Evolutionary conservation across 2,329 filamentous ascomycete genomes (phyloP), one percentile per base, ranked within the genome.

Genomic region (Diplocarpon mali): DNA sequence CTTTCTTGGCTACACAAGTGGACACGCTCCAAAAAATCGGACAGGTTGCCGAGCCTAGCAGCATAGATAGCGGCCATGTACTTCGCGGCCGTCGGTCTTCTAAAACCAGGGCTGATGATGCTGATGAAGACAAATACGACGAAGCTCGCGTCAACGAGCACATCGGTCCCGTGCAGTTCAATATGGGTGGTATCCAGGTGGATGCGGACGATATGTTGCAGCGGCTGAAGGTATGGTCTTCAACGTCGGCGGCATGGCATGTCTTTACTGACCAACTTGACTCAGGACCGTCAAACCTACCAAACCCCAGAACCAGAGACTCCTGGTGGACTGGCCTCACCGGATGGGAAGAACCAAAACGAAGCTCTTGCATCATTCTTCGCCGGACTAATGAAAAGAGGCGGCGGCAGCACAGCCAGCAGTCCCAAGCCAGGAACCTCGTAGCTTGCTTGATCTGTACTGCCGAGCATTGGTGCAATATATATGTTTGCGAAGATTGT

Each of bases 151-250:
- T 62, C 10, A 61, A 52, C 48, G 85, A 90, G 58, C 88, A 94
- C 57, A 94, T 95, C 58, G 89, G 89, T 0, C 88, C 89, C 0
- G 88, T 95, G 52, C 88, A 95, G 60, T 95, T 96, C 68, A 98
- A 98, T 62, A 92, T 98, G 75, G 92, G 92, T 35, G 92, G 92
- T 42, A 95, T 98, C 51, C 88, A 95, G 61, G 85, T 95, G 27
- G 88, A 95, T 65, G 88, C 88, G 8, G 89, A 95, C 60, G 88
- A 95, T 58, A 92, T 93, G 83, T 67, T 95, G 46, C 83, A 88
- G 63, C 78, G 84, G 56, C 70, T 94, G 49, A 89, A 88, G 76
- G 86, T 90, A 66, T 59, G 67, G 20, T 24, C 20, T 45, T 41
- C 35, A n/a, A 15, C 38, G 17, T 42, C 8, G 12, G 7, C 3